Evolutionary conservation across 1,139 yeast genomes (phyloP), one percentile per base, ranked within the genome.

Genomic region (Scheffersomyces segobiensis): DNA sequence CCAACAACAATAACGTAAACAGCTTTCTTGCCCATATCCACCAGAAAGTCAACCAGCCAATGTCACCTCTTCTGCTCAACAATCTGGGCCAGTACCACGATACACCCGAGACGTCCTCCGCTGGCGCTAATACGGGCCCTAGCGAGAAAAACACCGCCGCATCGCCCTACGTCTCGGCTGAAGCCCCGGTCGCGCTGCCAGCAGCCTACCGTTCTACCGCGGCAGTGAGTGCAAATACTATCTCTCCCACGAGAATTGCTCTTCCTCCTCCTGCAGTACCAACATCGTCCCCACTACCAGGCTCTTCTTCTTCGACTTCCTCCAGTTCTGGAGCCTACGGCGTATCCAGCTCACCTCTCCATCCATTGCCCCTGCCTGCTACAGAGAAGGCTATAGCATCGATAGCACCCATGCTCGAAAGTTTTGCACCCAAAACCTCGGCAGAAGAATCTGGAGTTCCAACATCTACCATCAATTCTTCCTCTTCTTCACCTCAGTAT

Each of bases 371-470:
- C 3, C 65, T 73, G 1, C 79, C 76, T 2, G 77, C 75, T 32
- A 78, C 83, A 2, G 78, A 78, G 59, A 84, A 79, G 62, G 93
- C 95, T 5, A 87, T 89, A 76, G 93, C 91, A 2, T 84, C 91
- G 0, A 85, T 89, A 49, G 95, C 95, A 0, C 95, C 96, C 2
- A 88, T 89, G 72, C 72, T 89, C 53, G 90, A 88, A 69, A 79
- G 84, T 0, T 89, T 88, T 71, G 81, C 86, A 10, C 96, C 96
- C 3, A 89, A 88, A 68, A 84, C 93, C 0, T 85, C 88, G 1
- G 83, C 87, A 3, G 83, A 87, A 63, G 91, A 86, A 60, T 66
- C 74, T 47, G 67, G 67, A 10, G n/a, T 24, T 14, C 17, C 24
- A n/a, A 21, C 21, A 14, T 48, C 50, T 3, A 48, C 21, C 24